phyloP scores from a whole-genome alignment of 768 basidiomycete species.

The Thelephora aurantiotincta region DNA sequence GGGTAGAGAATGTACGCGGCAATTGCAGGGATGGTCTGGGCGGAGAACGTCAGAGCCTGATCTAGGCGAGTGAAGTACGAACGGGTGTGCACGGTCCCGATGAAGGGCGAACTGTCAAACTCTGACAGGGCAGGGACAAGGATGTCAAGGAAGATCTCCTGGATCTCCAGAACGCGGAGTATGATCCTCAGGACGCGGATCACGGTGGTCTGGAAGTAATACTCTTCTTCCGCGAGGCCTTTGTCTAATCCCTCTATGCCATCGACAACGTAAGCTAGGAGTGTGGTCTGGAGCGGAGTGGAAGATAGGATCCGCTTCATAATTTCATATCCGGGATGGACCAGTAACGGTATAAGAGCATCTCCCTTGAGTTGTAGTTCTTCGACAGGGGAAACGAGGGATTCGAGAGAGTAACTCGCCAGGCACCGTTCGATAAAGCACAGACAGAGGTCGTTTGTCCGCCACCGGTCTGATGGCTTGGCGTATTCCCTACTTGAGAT shows the following conservation, averaged over 20 bases:
- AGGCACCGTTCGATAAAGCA: slow-evolving; percentile 77
- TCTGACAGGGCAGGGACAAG: slow-evolving; percentile 67
- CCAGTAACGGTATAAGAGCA: slow-evolving; percentile 35
- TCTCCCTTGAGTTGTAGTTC: slow-evolving; percentile 39
- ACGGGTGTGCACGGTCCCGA: slow-evolving; percentile 43
- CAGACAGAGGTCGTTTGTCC: slow-evolving; percentile 72
- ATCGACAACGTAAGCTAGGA: slow-evolving; percentile 72
- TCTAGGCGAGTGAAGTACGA: slow-evolving; percentile 66
- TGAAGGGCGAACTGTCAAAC: slow-evolving; percentile 36
- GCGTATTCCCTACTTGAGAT: slow-evolving; percentile 65
- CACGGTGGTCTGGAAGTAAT: slow-evolving; percentile 62
- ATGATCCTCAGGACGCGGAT: slow-evolving; percentile 72
- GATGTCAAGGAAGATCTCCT: slow-evolving; percentile 82
- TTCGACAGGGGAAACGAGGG: slow-evolving; percentile 44
- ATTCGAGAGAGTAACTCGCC: slow-evolving; percentile 69
- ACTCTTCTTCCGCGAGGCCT: slow-evolving; percentile 51
- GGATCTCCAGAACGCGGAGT: slow-evolving; percentile 68
- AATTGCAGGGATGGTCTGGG: slow-evolving; percentile 66
- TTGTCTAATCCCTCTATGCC: slow-evolving; percentile 68
- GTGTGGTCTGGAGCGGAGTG: slow-evolving; percentile 52
- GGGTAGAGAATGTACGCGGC: slow-evolving; percentile 69
- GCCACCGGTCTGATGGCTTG: slow-evolving; percentile 68
- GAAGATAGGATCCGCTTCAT: slow-evolving; percentile 66
- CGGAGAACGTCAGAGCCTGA: slow-evolving; percentile 54
- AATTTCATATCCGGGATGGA: slow-evolving; percentile 82